A percentile compares a stretch with the other conserved stretches of the same genome.
Evolutionary conservation across 2,329 filamentous ascomycete species (phyloP).

Genomic region (Myotisia sp.): DNA sequence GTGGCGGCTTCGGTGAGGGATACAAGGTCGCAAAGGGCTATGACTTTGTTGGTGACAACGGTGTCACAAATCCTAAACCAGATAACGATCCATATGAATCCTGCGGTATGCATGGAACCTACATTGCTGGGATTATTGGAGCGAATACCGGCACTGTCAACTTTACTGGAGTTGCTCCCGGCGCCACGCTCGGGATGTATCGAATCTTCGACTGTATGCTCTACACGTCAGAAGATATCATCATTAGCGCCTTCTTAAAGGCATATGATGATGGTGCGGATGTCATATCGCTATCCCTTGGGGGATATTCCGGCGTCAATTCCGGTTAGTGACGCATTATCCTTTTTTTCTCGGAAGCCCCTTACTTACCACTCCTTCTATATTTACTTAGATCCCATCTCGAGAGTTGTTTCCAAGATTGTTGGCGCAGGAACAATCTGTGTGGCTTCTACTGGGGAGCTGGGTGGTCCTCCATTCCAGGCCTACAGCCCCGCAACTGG

Average conservation of each 20-base stretch:
- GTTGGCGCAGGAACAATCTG: slow-evolving; percentile 5
- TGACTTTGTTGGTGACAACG: slow-evolving; percentile 44
- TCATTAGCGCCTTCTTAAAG: slow-evolving; percentile 46
- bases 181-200: slow-evolving; percentile 43
- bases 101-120: slow-evolving; percentile 46
- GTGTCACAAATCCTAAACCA: slow-evolving; percentile 25
- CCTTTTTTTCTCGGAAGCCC: background rate
- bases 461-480: slow-evolving; percentile 5
- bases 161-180: slow-evolving; percentile 45
- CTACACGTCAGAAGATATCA: slow-evolving; percentile 39
- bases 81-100: slow-evolving; percentile 41
- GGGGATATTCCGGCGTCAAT: slow-evolving; percentile 21
- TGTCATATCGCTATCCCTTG: slow-evolving; percentile 27
- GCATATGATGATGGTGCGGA: slow-evolving; percentile 44
- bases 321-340: slow-evolving; percentile 10
- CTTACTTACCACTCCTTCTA: no score
- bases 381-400: slow-evolving; percentile 5
- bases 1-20: slow-evolving; percentile 47
- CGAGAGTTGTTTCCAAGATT: slow-evolving; percentile 5
- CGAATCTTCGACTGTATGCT: slow-evolving; percentile 45
- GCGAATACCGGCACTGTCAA: slow-evolving; percentile 40
- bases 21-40: slow-evolving; percentile 45
- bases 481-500: slow-evolving; percentile 7
- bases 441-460: slow-evolving; percentile 6
- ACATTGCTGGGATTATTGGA: slow-evolving; percentile 49